Base-by-base conservation (phyloP, 306 rosid genomes). In the Quillaja saponaria region DNA sequence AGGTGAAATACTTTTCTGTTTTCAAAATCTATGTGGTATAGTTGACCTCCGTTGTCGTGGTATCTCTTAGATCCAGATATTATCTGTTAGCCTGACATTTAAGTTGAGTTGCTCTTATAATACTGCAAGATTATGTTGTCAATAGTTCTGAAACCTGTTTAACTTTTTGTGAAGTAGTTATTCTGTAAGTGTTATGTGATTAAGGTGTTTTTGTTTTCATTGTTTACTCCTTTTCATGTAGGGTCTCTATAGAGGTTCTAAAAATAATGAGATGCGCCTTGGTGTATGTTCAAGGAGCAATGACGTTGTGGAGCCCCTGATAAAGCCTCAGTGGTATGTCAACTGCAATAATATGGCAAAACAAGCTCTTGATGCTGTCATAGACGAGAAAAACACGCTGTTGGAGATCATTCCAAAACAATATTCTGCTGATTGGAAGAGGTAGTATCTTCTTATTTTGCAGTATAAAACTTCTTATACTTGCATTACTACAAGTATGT, bases 321-420 rank as follows among this genome's bases (percentile, higher is more conserved):
- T 92, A 78, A 92, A 86, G 77, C 99, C 94, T 34, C 95, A 86
- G 13, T 92, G 99, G 96, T 92, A 89, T 63, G 94, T 92, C 55
- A 86, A 31, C 69, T 86, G 96, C 78, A 72, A 59, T 53, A 75
- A 69, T 59, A 58, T 87, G 81, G 99, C 87, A 17, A 84, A 69
- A 50, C 78, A 83, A 67, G 84, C 89, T 67, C 99, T 92, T 74
- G 35, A 66, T 73, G 96, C 96, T 56, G 96, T 81, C 41, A 49
- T 34, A 39, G 85, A 82, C 71, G 82, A 82, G 64, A 83, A 88
- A 67, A 82, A 82, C 76, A 85, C 52, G 66, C 71, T 41, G 74
- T 66, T 89, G 1, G 91, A 86, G 73, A 75, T 92, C 67, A 53
- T 86, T 63, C 96, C 99, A 2, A 89, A 79, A 74, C 96, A 92